Percentiles rank a stretch among this genome's conserved stretches.
These are phyloP conservation scores for Paraglomus brasilianum DNA, from an alignment of 192 early-diverging fungal genomes.

Conservation along the genomic window DNA sequence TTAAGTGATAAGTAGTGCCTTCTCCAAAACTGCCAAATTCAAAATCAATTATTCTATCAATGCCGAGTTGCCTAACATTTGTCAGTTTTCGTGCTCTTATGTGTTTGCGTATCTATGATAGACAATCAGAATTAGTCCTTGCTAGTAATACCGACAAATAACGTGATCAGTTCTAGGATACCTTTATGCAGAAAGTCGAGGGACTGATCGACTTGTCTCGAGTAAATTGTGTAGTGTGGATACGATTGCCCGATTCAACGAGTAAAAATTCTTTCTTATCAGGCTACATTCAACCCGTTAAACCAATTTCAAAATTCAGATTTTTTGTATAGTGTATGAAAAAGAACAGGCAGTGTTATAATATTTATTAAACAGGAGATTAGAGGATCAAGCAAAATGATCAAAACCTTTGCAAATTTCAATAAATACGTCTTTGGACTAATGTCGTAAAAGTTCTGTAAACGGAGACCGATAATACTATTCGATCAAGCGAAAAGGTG, in stretches of 20 bases:
- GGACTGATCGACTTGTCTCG: slow-evolving; percentile 87
- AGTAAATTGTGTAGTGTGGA: slow-evolving; percentile 88
- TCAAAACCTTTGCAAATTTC: slow-evolving; percentile 78
- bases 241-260: slow-evolving; percentile 89
- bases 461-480: slow-evolving; percentile 78
- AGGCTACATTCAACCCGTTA: slow-evolving; percentile 43
- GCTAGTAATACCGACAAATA: not conserved
- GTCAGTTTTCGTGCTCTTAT: slow-evolving; percentile 79
- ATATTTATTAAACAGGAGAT: not conserved
- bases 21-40: slow-evolving; percentile 74
- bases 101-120: slow-evolving; percentile 79
- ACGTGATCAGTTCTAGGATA: slow-evolving; percentile 14
- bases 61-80: slow-evolving; percentile 77
- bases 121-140: not conserved
- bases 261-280: slow-evolving; percentile 86
- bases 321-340: not conserved
- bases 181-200: slow-evolving; percentile 83
- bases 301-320: not conserved
- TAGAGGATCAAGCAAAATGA: not conserved
- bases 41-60: slow-evolving; percentile 92
- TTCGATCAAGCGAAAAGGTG: not conserved
- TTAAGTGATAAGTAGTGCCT: slow-evolving; percentile 65
- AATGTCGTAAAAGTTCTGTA: slow-evolving; percentile 97
- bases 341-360: not conserved
- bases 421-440: slow-evolving; percentile 85